Evolutionary conservation across 495 filamentous ascomycete species (phyloP), one percentile per base, ranked within the genome.

Genomic region (Hyaloscypha finlandica): DNA sequence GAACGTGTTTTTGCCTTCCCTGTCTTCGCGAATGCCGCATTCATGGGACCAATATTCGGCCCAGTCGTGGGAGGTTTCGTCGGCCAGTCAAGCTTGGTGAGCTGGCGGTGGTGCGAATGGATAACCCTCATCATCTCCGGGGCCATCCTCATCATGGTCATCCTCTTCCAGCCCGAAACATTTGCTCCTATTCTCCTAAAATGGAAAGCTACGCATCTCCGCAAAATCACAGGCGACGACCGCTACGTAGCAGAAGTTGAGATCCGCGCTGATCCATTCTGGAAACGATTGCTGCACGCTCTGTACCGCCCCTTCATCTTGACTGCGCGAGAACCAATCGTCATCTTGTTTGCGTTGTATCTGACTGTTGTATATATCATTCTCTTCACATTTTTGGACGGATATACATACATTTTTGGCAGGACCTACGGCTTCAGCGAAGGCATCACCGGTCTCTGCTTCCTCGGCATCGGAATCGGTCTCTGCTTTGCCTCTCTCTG

Each of bases 101-200:
- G 77, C 82, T 92, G 90, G 88, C 82, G 89, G 25, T 94, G 90
- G 92, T 85, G 85, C 0, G 92, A 93, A 74, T 94, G 90, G 80
- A 81, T 90, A 8, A 83, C 91, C 3, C 74, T 92, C 3, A 94
- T 93, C 33, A 92, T 91, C 84, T 84, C 89, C 0, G 83, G 78
- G 1, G 70, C 84, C n/a, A 75, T 86, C 65, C 80, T 90, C 4
- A 72, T 75, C 11, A 74, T 81, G 39, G 82, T 93, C 37, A 70
- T 86, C 59, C 75, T 88, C 29, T 79, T 91, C 29, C 86, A 91
- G 8, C 90, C 89, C 4, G 90, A 92, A 74, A 93, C 91, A 0
- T 94, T 92, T 69, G 84, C 64, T 8, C 71, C 77, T 30, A 83
- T 85, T n/a, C 79, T 93, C 11, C 77, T 93, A 45, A 82, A 88